Percentiles rank a stretch among this genome's conserved stretches.
Conservation (phyloP, 805 yeast species). For the Cyberlindnera euphorbiiphila region DNA sequence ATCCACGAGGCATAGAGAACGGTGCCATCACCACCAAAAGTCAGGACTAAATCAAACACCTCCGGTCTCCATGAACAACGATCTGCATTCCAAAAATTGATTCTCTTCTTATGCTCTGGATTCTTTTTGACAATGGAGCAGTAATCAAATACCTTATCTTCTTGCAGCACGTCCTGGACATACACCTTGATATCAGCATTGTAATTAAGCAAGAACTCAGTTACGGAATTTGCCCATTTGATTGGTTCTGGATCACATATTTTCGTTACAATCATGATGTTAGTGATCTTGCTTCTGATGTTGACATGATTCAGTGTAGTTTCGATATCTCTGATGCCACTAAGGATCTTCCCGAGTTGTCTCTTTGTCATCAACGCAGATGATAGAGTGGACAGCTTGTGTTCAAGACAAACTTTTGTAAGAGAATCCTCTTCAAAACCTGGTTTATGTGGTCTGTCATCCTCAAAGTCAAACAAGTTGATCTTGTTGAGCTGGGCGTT, state of each 20-base stretch:
- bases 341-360: conserved; percentile 26
- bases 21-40: conserved; percentile 74
- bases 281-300: conserved; percentile 24
- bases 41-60: conserved; percentile 51
- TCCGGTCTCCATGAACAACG: conserved; percentile 30
- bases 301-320: conserved; percentile 29
- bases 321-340: conserved; percentile 30
- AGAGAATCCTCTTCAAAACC: conserved; percentile 6
- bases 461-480: conserved; percentile 22
- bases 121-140: conserved; percentile 7
- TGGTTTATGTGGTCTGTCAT: conserved; percentile 5
- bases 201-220: conserved; percentile 22
- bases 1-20: conserved; percentile 60
- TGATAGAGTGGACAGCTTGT: conserved; percentile 14
- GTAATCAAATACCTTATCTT: conserved; percentile 11
- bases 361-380: conserved; percentile 27
- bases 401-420: conserved; percentile 16
- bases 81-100: conserved; percentile 27
- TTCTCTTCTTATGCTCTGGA: conserved; percentile 12
- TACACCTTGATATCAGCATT: conserved; percentile 18
- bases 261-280: conserved; percentile 30
- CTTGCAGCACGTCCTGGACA: conserved; percentile 21
- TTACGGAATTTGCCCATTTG: conserved; percentile 23
- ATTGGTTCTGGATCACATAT: conserved; percentile 31
- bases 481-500: conserved; percentile 28